These are phyloP conservation scores for Aspergillus tanneri DNA, from an alignment of 2,329 filamentous ascomycete species.

Conservation along the genomic window DNA sequence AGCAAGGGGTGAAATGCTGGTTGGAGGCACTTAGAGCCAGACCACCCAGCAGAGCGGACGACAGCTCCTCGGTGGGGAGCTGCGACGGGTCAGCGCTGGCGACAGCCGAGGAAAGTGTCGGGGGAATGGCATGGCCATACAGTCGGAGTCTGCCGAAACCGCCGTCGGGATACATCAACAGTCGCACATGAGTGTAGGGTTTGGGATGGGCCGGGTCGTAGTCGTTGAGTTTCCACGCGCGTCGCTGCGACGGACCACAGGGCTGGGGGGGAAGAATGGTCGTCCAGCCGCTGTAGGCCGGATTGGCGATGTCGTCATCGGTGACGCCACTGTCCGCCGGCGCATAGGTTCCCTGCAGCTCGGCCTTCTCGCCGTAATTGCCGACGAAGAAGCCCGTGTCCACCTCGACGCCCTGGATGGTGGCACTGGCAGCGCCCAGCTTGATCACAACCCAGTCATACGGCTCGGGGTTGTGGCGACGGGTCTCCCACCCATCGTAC, in stretches of 20 bases:
- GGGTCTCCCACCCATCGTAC: conserved; percentile 66
- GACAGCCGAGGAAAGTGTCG: conserved; percentile 19
- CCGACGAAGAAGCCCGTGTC: conserved; percentile 48
- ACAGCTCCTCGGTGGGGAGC: conserved; percentile 39
- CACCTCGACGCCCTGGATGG: conserved; percentile 45
- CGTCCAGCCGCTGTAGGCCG: conserved; percentile 38
- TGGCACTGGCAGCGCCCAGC: conserved; percentile 51
- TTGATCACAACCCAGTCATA: conserved; percentile 62
- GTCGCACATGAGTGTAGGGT: conserved; percentile 44
- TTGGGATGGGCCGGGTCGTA: conserved; percentile 25
- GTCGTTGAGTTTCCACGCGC: conserved; percentile 41
- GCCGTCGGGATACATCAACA: conserved; percentile 49
- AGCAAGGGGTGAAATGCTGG: conserved; percentile 43
- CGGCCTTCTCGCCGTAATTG: conserved; percentile 47
- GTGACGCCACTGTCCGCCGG: conserved; percentile 22
- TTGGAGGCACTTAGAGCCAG: conserved; percentile 41
- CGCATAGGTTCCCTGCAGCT: conserved; percentile 38
- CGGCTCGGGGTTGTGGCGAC: conserved; percentile 57
- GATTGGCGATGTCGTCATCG: conserved; percentile 33
- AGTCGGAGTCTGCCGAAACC: conserved; percentile 45
- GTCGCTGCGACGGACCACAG: conserved; percentile 44
- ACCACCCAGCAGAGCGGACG: conserved; percentile 43
- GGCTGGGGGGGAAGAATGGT: conserved; percentile 39
- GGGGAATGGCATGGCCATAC: conserved; percentile 44
- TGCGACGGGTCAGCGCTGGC: conserved; percentile 8